A percentile compares a stretch with the other conserved stretches of the same genome.
phyloP scores from a whole-genome alignment of 2,329 filamentous ascomycete genomes.

The Ascochyta pisi region DNA sequence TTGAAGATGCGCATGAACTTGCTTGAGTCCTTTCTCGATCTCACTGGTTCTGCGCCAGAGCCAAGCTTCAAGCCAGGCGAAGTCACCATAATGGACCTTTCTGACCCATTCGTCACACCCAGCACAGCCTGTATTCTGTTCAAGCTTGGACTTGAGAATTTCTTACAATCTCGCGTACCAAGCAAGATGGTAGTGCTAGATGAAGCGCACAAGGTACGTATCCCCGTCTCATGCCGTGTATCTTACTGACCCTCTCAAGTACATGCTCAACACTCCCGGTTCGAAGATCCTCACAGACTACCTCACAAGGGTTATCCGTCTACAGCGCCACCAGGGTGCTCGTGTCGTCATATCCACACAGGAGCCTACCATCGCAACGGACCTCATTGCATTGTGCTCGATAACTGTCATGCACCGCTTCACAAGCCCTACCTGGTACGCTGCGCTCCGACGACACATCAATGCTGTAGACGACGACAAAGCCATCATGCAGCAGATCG shows the following conservation, averaged over 20 bases:
- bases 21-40: conserved; percentile 69
- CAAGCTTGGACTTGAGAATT: conserved; percentile 72
- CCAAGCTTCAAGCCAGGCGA: conserved; percentile 52
- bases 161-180: conserved; percentile 58
- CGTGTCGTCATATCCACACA: conserved; percentile 77
- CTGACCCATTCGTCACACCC: conserved; percentile 72
- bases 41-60: conserved; percentile 13
- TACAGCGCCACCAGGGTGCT: conserved; percentile 73
- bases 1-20: conserved; percentile 67
- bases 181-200: conserved; percentile 73
- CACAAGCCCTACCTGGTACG: conserved; percentile 69
- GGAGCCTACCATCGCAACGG: conserved; percentile 74
- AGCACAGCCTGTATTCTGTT: conserved; percentile 75
- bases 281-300: conserved; percentile 68
- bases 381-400: conserved; percentile 73
- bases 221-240: not conserved
- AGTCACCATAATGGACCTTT: conserved; percentile 74
- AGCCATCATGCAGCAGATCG: conserved; percentile 55
- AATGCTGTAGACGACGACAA: conserved; percentile 40
- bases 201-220: conserved; percentile 73
- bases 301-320: conserved; percentile 68
- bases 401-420: conserved; percentile 78
- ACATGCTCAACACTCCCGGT: conserved; percentile 62
- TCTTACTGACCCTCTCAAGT: conserved; percentile 48
- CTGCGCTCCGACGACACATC: conserved; percentile 55